A percentile compares a stretch with the other conserved stretches of the same genome.
phyloP scores from a whole-genome alignment of 257 asterid species.

The Gentiana straminea region DNA sequence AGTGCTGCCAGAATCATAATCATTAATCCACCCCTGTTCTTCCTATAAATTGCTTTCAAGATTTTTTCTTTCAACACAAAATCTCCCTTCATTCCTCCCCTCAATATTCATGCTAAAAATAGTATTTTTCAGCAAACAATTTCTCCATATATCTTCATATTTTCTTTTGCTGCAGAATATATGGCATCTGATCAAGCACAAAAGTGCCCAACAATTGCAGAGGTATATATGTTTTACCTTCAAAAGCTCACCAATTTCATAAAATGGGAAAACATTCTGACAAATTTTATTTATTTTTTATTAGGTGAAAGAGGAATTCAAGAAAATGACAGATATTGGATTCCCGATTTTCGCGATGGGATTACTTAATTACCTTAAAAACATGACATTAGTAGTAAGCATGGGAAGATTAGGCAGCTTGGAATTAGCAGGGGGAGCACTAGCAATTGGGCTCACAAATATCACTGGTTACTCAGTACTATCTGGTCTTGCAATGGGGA shows the following conservation, averaged over 20 bases:
- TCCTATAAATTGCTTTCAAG: conserved; percentile 6
- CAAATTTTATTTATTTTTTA: conserved; percentile 9
- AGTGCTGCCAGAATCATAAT: too few species aligned
- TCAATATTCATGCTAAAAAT: conserved; percentile 6
- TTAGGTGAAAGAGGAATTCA: conserved; percentile 66
- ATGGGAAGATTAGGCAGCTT: conserved; percentile 87
- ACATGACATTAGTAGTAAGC: conserved; percentile 79
- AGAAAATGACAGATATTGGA: conserved; percentile 47
- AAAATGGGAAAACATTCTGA: conserved; percentile 1
- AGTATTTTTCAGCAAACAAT: conserved; percentile 11
- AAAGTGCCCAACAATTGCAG: conserved; percentile 41
- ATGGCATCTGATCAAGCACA: conserved; percentile 44
- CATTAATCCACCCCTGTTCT: background rate
- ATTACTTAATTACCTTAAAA: conserved; percentile 59
- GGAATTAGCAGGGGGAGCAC: conserved; percentile 92
- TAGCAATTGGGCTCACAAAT: conserved; percentile 93
- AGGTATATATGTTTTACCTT: conserved; percentile 34
- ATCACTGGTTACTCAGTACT: conserved; percentile 90
- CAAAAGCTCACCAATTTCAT: conserved; percentile 16
- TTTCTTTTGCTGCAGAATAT: conserved; percentile 8
- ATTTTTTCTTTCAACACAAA: background rate
- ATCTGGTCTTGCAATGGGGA: conserved; percentile 85
- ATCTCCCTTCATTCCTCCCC: background rate
- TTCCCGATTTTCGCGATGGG: conserved; percentile 75
- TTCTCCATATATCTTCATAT: background rate